These are phyloP conservation scores for Phytophthora macrochlamydospora DNA, from an alignment of 352 stramenopile species.

Conservation along the genomic window DNA sequence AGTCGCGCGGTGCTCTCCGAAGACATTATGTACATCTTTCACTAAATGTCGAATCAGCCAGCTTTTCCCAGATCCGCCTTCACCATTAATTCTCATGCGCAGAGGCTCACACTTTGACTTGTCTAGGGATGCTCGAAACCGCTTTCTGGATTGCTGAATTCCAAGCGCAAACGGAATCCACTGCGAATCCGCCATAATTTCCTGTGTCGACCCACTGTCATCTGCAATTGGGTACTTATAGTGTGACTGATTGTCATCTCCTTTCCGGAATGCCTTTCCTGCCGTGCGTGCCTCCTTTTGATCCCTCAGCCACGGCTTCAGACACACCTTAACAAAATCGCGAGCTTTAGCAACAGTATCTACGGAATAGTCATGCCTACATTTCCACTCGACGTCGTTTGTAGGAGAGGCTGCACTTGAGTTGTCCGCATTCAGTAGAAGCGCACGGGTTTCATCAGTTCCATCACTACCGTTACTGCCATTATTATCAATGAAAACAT, in stretches of 20 bases:
- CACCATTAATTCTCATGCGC: neutral
- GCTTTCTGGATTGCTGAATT: neutral
- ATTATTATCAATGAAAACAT: neutral
- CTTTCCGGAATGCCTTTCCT: neutral
- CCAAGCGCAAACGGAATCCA: neutral
- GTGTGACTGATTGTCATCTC: neutral
- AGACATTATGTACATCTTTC: neutral
- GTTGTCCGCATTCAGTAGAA: neutral
- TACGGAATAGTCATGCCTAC: neutral
- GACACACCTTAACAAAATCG: neutral
- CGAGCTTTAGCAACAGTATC: neutral
- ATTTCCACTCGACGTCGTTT: neutral
- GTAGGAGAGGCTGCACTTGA: neutral
- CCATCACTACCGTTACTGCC: neutral
- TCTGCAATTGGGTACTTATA: neutral
- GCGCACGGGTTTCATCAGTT: neutral
- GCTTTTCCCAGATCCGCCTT: neutral
- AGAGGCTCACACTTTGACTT: neutral
- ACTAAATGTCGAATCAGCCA: neutral
- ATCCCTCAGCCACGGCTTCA: neutral
- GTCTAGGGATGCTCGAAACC: neutral
- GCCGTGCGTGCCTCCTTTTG: neutral
- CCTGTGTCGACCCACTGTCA: neutral
- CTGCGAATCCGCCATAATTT: constrained; percentile 1
- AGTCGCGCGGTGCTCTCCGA: neutral